Conservation (phyloP, 2,329 filamentous ascomycete species). For the Colletotrichum scovillei region DNA sequence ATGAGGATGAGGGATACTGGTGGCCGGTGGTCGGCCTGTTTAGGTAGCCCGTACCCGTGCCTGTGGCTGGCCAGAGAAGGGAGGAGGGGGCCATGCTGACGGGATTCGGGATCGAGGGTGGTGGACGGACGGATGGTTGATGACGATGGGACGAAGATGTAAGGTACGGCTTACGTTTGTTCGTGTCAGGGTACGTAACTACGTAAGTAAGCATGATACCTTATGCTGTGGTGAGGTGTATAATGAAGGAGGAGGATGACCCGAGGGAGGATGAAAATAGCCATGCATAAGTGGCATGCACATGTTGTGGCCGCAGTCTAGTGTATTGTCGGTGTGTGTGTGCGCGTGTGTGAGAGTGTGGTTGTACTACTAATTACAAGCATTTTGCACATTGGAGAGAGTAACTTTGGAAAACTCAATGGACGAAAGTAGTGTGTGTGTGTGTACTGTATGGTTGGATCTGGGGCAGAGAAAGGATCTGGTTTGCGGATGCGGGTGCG, state of each 20-base stretch:
- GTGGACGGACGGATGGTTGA: neutral
- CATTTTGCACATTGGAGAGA: too few species aligned
- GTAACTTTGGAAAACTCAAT: too few species aligned
- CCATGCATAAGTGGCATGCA: constrained; percentile 10
- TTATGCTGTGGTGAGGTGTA: neutral
- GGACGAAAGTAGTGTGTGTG: too few species aligned
- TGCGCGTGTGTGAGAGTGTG: too few species aligned
- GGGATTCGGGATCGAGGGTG: neutral
- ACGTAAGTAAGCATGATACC: neutral
- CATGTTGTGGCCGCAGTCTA: neutral
- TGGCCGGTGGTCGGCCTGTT: too few species aligned
- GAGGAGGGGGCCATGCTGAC: too few species aligned
- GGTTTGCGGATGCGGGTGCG: neutral
- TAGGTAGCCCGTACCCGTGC: too few species aligned
- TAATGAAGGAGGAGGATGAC: neutral
- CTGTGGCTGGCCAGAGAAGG: too few species aligned
- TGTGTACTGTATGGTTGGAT: neutral
- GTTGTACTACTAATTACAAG: too few species aligned
- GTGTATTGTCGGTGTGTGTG: neutral
- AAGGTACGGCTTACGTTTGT: neutral
- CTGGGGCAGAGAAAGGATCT: neutral
- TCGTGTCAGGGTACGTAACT: too few species aligned
- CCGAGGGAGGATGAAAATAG: constrained; percentile 14
- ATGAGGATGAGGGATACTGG: too few species aligned
- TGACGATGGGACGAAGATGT: neutral